Evolutionary conservation across 2,329 filamentous ascomycete genomes (phyloP), one percentile per base, ranked within the genome.

Genomic region (Monosporascus sp.): DNA sequence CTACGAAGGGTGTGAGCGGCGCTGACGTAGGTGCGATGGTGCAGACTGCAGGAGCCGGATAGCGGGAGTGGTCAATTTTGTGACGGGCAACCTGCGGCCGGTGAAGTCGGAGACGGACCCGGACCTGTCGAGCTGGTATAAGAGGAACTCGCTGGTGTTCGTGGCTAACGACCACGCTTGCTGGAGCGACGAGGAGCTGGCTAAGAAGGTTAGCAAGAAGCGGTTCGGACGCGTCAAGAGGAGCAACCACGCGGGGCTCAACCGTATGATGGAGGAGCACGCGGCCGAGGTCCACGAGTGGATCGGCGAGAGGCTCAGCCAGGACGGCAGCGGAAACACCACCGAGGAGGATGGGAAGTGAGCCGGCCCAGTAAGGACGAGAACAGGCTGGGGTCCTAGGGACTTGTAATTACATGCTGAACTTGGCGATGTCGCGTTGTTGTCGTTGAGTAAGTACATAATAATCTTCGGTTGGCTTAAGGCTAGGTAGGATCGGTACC

Each of bases 121-220:
- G n/a, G 77, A 79, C 55, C 77, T 92, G 1, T 87, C 85, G 1
- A 76, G 78, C 24, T 97, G 93, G 93, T 97, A 96, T 72, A 88
- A 87, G 65, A 78, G 84, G 60, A 86, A 91, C 70, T 94, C 90
- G 0, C 79, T 83, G 3, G 86, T 97, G 47, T 96, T 87, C 63
- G 88, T 97, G 18, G 82, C 87, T 2, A 74, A 79, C 26, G 78
- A 86, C 55, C 93, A 97, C 68, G 81, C 82, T 14, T 87, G 89
- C 68, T 97, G 91, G 87, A 75, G 70, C 56, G 82, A 86, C 53
- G 77, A 78, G 35, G 82, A 85, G 5, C 74, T 84, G 20, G 77
- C 72, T 2, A 76, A 78, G 57, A 85, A 83, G 62, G 79, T 86
- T 0, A 70, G 75, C 48, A 86, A 84, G 71, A 74, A 78, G 37